Evolutionary conservation across 2,329 filamentous ascomycete species (phyloP).

Genomic region (Trichophyton benhamiae): DNA sequence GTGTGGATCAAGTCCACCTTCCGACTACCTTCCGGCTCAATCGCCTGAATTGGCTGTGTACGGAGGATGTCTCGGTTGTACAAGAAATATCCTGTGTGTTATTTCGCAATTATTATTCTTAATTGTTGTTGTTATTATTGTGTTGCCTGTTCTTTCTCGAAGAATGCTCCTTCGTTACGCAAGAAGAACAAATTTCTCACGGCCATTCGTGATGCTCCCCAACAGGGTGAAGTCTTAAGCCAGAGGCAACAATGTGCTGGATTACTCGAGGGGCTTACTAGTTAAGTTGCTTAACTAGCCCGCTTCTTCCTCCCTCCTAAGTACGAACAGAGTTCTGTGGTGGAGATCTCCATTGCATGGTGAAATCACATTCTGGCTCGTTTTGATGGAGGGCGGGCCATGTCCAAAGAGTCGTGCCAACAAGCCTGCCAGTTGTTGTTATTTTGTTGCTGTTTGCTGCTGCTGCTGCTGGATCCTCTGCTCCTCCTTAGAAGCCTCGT

Average conservation of each 20-base stretch:
- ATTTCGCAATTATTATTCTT: not conserved
- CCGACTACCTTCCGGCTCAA: constrained; percentile 4
- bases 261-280: not conserved
- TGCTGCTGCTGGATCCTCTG: not conserved
- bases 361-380: not conserved
- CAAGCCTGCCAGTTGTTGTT: not conserved
- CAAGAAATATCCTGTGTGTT: not conserved
- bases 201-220: not conserved
- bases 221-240: too few relatives aligned
- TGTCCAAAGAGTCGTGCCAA: not conserved
- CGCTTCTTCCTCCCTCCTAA: not conserved
- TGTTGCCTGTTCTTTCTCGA: not conserved
- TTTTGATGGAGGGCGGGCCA: not conserved
- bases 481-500: not conserved
- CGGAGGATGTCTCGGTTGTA: not conserved
- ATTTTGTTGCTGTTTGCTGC: not conserved
- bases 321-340: not conserved
- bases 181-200: not conserved
- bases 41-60: not conserved
- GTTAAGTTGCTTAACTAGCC: too few relatives aligned
- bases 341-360: constrained; percentile 4
- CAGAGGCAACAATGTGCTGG: not conserved
- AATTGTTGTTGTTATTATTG: not conserved
- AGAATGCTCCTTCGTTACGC: not conserved
- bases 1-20: constrained; percentile 3